These are phyloP conservation scores for Vicia sativa DNA, from an alignment of 306 rosid genomes.

Conservation along the genomic window DNA sequence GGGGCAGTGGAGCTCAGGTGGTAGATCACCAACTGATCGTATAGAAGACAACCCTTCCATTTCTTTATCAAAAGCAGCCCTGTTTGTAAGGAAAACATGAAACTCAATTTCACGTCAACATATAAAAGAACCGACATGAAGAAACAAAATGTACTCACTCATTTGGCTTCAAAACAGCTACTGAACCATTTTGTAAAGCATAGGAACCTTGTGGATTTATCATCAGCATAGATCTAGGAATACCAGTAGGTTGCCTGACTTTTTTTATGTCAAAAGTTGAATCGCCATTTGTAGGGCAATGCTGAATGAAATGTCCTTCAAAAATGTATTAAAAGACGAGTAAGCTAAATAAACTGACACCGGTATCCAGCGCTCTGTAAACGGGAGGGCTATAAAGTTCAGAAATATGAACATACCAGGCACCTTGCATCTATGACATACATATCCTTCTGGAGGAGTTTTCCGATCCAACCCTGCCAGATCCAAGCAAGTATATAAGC, in stretches of 20 bases:
- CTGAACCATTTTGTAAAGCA: constrained; percentile 91
- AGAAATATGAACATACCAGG: constrained; percentile 70
- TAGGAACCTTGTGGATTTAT: constrained; percentile 92
- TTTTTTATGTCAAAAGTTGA: constrained; percentile 83
- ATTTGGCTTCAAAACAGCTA: constrained; percentile 93
- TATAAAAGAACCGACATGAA: constrained; percentile 29
- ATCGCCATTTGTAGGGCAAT: constrained; percentile 97
- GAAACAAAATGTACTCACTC: constrained; percentile 61
- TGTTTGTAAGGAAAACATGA: constrained; percentile 42
- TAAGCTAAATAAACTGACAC: constrained; percentile 26
- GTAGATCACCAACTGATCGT: constrained; percentile 94
- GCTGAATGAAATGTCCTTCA: constrained; percentile 95
- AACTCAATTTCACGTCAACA: constrained; percentile 19
- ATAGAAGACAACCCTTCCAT: constrained; percentile 92
- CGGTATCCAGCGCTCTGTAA: background rate
- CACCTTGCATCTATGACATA: constrained; percentile 95
- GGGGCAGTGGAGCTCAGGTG: constrained; percentile 94
- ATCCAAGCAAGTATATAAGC: constrained; percentile 41
- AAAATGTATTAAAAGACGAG: background rate
- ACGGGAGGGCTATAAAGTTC: background rate
- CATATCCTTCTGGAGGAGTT: constrained; percentile 96
- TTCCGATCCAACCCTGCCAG: constrained; percentile 79
- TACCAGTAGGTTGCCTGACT: constrained; percentile 97
- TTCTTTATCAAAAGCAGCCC: constrained; percentile 98
- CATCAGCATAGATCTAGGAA: constrained; percentile 97